Evolutionary conservation across 192 early-diverging fungal species (phyloP), one percentile per base, ranked within the genome.

Genomic region (Phycomyces blakesleeanus): DNA sequence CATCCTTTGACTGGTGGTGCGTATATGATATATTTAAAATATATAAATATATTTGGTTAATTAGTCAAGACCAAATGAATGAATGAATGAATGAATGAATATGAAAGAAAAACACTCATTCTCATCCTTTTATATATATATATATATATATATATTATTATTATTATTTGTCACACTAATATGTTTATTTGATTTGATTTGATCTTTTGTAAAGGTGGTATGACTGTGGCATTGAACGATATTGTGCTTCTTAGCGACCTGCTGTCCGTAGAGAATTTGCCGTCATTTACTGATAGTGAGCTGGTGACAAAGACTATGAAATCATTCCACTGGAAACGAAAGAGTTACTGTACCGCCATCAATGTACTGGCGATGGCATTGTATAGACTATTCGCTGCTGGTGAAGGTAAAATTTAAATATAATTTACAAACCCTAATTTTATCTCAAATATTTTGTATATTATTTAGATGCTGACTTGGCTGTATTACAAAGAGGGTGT

Each of bases 151-250:
- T n/a, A n/a, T n/a, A n/a, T n/a, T n/a, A n/a, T n/a, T n/a, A n/a
- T n/a, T n/a, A n/a, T n/a, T n/a, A n/a, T n/a, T n/a, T n/a, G n/a
- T n/a, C n/a, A n/a, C n/a, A n/a, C n/a, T n/a, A n/a, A n/a, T n/a
- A n/a, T n/a, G n/a, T n/a, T n/a, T n/a, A n/a, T n/a, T n/a, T n/a
- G n/a, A n/a, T n/a, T n/a, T n/a, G n/a, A n/a, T n/a, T n/a, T n/a
- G n/a, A n/a, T n/a, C n/a, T n/a, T n/a, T n/a, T n/a, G n/a, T 26
- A 16, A 25, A 74, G 82, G 91, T 57, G 97, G 97, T 22, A 99
- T 99, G 97, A 97, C 97, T 0, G 89, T 99, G 0, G 97, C 86
- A 0, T 81, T 97, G 41, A 94, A 90, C 81, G 97, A 99, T 73
- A 89, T 93, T 4, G 89, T 94, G 0, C 80, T 86, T 27, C 52